Base-by-base conservation (phyloP, 139 green algal genomes). In the Tetradesmus obliquus region DNA sequence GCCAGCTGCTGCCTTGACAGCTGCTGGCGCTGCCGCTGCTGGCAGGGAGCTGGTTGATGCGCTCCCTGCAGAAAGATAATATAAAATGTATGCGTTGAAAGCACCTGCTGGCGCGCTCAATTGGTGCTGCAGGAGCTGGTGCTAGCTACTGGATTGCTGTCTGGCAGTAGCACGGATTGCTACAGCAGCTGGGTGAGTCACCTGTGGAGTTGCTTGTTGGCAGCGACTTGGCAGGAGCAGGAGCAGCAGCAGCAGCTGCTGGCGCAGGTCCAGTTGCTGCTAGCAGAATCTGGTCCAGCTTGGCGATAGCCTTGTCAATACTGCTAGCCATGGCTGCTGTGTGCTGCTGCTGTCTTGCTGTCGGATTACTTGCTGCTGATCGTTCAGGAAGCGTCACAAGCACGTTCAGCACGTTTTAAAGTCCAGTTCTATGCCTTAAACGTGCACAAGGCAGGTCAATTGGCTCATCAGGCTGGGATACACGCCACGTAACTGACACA, bases 261-360 rank as follows among this genome's bases (percentile, higher is more conserved):
- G n/a, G n/a, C 69, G 81, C 19, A 24, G 7, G 0, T 24, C 81
- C 81, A 13, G 8, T 54, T 2, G 81, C 81, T 69, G 81, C 53
- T 5, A 84, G 79, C n/a, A 91, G 57, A 8, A 91, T 91, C 2
- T 72, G 45, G 51, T 91, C 88, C 19, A 91, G 88, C 55, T 91
- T 91, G 1, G 88, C 79, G 10, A 91, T 86, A 5, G 88, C 88
- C 58, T 82, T 57, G 5, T 91, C 88, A 10, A 91, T 79, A 7
- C 24, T 53, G 86, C 71, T 53, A 84, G 86, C 55, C 69, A 72
- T 71, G 51, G 71, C 22, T 83, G 69, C 53, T 74, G 22, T 9
- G 3, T 22, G 83, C 55, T 74, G 20, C 55, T 76, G 24, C 20
- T 55, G 9, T 55, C 3, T 0, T 20, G 58, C 15, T 3, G 7